These are phyloP conservation scores for Chytriomyces sp. DNA, from an alignment of 192 early-diverging fungal species.

Conservation along the genomic window DNA sequence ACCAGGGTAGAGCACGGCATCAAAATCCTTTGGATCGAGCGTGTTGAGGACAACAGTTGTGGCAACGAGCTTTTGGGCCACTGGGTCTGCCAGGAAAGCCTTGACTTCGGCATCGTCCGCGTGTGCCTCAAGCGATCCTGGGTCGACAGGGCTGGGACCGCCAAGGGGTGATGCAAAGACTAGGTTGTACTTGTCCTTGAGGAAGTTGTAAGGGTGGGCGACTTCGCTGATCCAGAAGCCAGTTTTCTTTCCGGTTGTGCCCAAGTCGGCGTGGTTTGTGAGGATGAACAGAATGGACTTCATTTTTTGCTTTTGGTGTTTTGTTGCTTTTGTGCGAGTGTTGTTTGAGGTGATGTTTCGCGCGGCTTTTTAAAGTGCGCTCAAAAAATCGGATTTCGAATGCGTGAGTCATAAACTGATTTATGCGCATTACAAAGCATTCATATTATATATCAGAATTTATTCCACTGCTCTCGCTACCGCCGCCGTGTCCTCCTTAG, in stretches of 20 bases:
- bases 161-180: constrained; percentile 61
- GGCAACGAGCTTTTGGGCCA: constrained; percentile 38
- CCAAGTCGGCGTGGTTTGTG: constrained; percentile 46
- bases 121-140: constrained; percentile 50
- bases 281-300: constrained; percentile 46
- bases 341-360: no score
- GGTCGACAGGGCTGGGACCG: constrained; percentile 60
- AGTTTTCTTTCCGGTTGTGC: constrained; percentile 38
- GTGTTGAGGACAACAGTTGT: constrained; percentile 52
- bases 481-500: no score
- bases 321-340: background rate
- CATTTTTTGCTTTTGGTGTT: constrained; percentile 11
- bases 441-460: no score
- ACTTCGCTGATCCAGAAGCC: constrained; percentile 51
- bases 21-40: constrained; percentile 48
- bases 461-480: no score
- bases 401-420: background rate
- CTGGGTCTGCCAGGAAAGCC: constrained; percentile 48
- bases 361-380: no score
- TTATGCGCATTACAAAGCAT: background rate
- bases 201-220: constrained; percentile 57
- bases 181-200: constrained; percentile 54
- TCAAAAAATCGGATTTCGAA: no score
- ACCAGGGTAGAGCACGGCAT: constrained; percentile 59
- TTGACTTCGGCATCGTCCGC: constrained; percentile 47